A percentile compares a stretch with the other conserved stretches of the same genome.
These are phyloP conservation scores for Globisporangium yorkense DNA, from an alignment of 352 stramenopile species.

Conservation along the genomic window DNA sequence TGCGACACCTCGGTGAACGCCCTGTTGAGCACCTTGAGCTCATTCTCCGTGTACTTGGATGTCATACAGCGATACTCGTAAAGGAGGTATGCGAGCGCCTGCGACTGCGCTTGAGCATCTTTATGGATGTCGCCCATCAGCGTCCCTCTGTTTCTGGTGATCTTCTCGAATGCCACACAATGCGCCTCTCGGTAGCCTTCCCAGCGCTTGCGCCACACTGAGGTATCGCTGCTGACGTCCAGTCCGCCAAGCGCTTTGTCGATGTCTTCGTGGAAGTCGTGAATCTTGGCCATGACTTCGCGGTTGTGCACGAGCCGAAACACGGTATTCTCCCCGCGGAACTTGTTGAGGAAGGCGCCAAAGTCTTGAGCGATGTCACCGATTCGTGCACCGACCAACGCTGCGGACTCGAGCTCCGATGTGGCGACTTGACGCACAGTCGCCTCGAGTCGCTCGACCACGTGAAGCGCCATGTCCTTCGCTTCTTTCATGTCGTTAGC, in stretches of 20 bases:
- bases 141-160: not conserved
- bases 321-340: not conserved
- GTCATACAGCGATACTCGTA: slow-evolving; percentile 2
- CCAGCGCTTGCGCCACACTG: not conserved
- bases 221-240: not conserved
- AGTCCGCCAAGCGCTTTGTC: not conserved
- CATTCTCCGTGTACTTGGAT: not conserved
- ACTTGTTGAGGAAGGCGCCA: not conserved
- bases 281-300: not conserved
- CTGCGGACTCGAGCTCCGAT: not conserved
- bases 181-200: not conserved
- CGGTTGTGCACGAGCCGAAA: not conserved
- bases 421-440: not conserved
- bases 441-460: not conserved
- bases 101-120: not conserved
- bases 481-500: not conserved
- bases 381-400: not conserved
- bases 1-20: not conserved
- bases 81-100: slow-evolving; percentile 3
- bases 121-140: not conserved
- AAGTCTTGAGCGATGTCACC: not conserved
- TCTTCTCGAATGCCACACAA: not conserved
- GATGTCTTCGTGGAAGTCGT: not conserved
- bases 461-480: not conserved
- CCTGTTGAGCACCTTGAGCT: slow-evolving; percentile 1